These are phyloP conservation scores for Blastobotrys peoriensis DNA, from an alignment of 805 yeast genomes.

Conservation along the genomic window DNA sequence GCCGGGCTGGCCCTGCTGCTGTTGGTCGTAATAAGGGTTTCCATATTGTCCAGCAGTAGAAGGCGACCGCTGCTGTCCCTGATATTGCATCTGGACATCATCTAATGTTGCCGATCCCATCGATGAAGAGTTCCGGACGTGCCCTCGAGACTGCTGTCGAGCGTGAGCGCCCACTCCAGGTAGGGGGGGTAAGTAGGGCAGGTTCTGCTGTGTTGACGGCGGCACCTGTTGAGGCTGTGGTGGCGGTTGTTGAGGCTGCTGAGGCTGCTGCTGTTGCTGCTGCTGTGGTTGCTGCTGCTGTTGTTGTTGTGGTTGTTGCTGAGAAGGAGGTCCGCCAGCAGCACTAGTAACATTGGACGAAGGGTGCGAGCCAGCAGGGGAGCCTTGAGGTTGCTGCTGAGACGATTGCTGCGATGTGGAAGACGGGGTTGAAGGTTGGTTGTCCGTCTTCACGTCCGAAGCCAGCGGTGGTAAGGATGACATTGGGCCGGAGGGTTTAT, in stretches of 20 bases:
- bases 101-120: background rate
- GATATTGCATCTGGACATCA: background rate
- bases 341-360: background rate
- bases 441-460: background rate
- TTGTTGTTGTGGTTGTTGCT: slow-evolving; percentile 8
- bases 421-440: background rate
- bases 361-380: background rate
- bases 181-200: background rate
- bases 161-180: background rate
- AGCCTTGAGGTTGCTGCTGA: background rate
- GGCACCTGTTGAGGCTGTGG: slow-evolving; percentile 8
- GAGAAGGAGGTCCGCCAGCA: slow-evolving; percentile 2
- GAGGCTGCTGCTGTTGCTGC: slow-evolving; percentile 14
- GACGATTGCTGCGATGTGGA: background rate
- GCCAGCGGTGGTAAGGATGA: slow-evolving; percentile 1
- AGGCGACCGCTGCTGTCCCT: background rate
- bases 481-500: slow-evolving; percentile 3
- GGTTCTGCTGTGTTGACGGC: background rate
- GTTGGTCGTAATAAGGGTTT: slow-evolving; percentile 12
- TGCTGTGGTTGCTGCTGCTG: slow-evolving; percentile 12
- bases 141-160: background rate
- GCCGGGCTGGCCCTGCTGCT: slow-evolving; percentile 9
- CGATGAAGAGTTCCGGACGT: background rate
- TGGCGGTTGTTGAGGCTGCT: slow-evolving; percentile 10
- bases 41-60: background rate